Conservation (phyloP, 371 early-diverging fungal genomes). For the Mortierella sp. region DNA sequence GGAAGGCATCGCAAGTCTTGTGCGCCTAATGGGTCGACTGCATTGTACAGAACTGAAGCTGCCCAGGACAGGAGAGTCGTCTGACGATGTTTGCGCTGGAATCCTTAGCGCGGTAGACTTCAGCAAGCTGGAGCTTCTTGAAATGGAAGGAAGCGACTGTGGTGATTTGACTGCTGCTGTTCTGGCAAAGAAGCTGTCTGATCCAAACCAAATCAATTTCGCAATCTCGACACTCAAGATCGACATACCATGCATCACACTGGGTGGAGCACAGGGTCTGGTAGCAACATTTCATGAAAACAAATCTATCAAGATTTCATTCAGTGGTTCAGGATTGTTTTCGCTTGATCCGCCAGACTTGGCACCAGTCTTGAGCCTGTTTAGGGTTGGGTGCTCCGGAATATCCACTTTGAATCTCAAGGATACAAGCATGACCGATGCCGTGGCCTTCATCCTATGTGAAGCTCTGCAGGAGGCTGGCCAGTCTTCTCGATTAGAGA, state of each 20-base stretch:
- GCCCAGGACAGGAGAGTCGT: constrained; percentile 11
- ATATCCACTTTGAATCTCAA: constrained; percentile 17
- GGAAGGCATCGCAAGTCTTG: constrained; percentile 26
- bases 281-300: constrained; percentile 17
- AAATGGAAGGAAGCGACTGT: constrained; percentile 24
- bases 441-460: constrained; percentile 17
- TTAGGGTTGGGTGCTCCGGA: constrained; percentile 16
- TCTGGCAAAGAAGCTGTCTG: constrained; percentile 24
- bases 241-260: constrained; percentile 22
- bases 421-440: constrained; percentile 26
- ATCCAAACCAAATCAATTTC: background rate
- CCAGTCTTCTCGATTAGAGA: constrained; percentile 13
- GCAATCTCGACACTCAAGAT: constrained; percentile 19
- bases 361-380: background rate
- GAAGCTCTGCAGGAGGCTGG: constrained; percentile 15
- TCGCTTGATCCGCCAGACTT: background rate
- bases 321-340: constrained; percentile 24
- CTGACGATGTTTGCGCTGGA: constrained; percentile 25
- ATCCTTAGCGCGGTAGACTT: constrained; percentile 15
- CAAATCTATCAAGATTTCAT: constrained; percentile 24
- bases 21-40: constrained; percentile 27
- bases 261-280: constrained; percentile 23
- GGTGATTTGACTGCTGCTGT: constrained; percentile 40
- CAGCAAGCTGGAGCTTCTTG: constrained; percentile 18
- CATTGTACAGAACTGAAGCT: constrained; percentile 25